Evolutionary conservation across 768 basidiomycete species (phyloP).

Genomic region (Lentinula edodes): DNA sequence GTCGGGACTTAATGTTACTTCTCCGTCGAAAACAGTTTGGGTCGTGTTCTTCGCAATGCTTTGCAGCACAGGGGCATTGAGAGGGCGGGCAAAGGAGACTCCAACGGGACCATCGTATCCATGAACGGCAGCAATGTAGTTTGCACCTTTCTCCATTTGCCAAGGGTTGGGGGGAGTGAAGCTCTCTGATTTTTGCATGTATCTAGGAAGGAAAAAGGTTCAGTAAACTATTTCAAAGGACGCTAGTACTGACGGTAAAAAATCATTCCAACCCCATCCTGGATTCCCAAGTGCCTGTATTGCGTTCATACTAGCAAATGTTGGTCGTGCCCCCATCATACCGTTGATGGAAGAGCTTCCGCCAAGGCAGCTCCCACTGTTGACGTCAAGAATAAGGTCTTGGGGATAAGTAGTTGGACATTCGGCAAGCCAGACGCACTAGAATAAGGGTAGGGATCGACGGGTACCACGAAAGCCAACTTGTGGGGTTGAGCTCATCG

Average conservation of each 20-base stretch:
- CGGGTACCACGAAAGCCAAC: slow-evolving; percentile 7
- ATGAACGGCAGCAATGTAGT: slow-evolving; percentile 10
- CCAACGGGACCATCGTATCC: slow-evolving; percentile 13
- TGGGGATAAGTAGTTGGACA: neutral
- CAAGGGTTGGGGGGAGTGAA: slow-evolving; percentile 10
- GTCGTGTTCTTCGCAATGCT: slow-evolving; percentile 9
- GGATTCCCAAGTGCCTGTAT: slow-evolving; percentile 14
- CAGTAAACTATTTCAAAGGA: neutral
- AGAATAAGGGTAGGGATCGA: neutral
- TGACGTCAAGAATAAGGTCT: neutral
- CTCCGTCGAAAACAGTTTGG: slow-evolving; percentile 6
- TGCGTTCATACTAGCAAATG: slow-evolving; percentile 12
- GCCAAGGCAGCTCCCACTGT: slow-evolving; percentile 18
- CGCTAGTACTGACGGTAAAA: slow-evolving; percentile 13
- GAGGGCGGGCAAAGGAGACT: slow-evolving; percentile 10
- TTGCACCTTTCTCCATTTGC: slow-evolving; percentile 11
- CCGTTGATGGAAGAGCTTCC: slow-evolving; percentile 22
- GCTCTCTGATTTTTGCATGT: slow-evolving; percentile 14
- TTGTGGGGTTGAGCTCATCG: slow-evolving; percentile 7
- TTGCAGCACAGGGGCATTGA: slow-evolving; percentile 11
- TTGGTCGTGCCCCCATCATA: slow-evolving; percentile 17
- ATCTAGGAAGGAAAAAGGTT: neutral
- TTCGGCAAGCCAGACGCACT: slow-evolving; percentile 1
- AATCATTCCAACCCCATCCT: slow-evolving; percentile 26
- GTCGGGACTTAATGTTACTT: slow-evolving; percentile 9